These are phyloP conservation scores for Moricandia moricandioides DNA, from an alignment of 345 rosid species.

Conservation along the genomic window DNA sequence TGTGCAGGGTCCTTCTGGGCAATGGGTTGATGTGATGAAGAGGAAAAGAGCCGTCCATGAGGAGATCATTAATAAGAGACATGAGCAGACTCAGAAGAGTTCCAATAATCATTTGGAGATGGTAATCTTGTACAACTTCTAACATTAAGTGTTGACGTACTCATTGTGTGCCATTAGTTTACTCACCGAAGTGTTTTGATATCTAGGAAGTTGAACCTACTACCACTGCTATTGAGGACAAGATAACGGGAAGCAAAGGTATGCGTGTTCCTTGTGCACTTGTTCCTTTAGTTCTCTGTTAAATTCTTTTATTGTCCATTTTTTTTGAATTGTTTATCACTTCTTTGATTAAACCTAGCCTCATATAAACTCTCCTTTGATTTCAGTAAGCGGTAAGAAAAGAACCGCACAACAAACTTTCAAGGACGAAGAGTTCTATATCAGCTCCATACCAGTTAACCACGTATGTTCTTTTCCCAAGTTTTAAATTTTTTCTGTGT, in stretches of 20 bases:
- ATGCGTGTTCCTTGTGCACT: not conserved
- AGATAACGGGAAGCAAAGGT: constrained; percentile 51
- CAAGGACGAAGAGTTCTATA: constrained; percentile 85
- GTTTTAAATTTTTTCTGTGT: not conserved
- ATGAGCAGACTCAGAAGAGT: constrained; percentile 42
- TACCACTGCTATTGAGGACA: constrained; percentile 37
- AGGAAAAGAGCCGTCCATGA: constrained; percentile 83
- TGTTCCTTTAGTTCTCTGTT: not conserved
- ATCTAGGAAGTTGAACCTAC: constrained; percentile 56
- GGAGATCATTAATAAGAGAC: constrained; percentile 62
- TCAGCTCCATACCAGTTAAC: constrained; percentile 81
- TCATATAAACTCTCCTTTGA: constrained; percentile 19
- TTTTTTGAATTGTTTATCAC: not conserved
- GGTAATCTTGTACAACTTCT: constrained; percentile 38
- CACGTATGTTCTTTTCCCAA: constrained; percentile 46
- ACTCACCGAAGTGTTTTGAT: constrained; percentile 22
- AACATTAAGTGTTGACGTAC: not conserved
- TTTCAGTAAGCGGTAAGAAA: constrained; percentile 53
- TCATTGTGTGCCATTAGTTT: constrained; percentile 6
- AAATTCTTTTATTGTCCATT: constrained; percentile 8
- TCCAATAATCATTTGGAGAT: constrained; percentile 49
- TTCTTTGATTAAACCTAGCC: constrained; percentile 12
- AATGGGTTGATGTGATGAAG: constrained; percentile 97
- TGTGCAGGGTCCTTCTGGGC: constrained; percentile 60
- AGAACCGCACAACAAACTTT: constrained; percentile 65